Base-by-base conservation (phyloP, 2,329 filamentous ascomycete species). In the Myriosclerotinia curreyana region DNA sequence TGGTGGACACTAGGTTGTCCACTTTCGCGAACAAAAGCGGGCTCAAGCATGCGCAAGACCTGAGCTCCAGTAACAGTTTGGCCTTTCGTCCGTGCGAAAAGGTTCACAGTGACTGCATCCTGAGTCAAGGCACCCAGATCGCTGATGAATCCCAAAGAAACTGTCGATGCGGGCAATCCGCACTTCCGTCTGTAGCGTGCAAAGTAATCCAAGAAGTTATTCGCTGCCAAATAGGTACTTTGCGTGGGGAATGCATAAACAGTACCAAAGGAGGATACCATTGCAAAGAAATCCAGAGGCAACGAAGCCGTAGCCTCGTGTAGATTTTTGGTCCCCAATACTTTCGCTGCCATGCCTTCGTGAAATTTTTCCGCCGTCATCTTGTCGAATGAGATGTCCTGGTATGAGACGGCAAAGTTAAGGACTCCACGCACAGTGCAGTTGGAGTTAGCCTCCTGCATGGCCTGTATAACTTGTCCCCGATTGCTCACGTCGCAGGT, bases 281-380 rank as follows among this genome's bases (percentile, higher is more conserved):
- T 68, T 48, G 76, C 61, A 66, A 78, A 77, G 68, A 78, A 76
- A 68, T 78, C 76, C 4, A 77, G 66, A 7, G 70, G 20, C 31
- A 17, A 22, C 14, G 51, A 17, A 53, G 51, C 8, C 42, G 42
- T 46, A 17, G 42, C 17, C 20, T 46, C 42, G 42, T 46, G 38
- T n/a, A 46, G 17, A 46, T 52, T 36, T 36, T 34, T 52, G 28
- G 50, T 52, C 1, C 50, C 28, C 17, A 52, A 20, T 31, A 52
- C 50, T 36, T 52, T 52, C 6, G 50, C 28, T 34, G 50, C 50
- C 50, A 52, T 20, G 28, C 50, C 50, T 52, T 42, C 38, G 38
- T 42, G 38, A 42, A 42, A 42, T 12, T 15, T 42, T 42, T 42
- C 11, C 12, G 38, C 38, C 2, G 38, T 42, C 38, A 42, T 42